Evolutionary conservation across 2,329 filamentous ascomycete genomes (phyloP).

Genomic region (Aotearoamyces nothofagi): DNA sequence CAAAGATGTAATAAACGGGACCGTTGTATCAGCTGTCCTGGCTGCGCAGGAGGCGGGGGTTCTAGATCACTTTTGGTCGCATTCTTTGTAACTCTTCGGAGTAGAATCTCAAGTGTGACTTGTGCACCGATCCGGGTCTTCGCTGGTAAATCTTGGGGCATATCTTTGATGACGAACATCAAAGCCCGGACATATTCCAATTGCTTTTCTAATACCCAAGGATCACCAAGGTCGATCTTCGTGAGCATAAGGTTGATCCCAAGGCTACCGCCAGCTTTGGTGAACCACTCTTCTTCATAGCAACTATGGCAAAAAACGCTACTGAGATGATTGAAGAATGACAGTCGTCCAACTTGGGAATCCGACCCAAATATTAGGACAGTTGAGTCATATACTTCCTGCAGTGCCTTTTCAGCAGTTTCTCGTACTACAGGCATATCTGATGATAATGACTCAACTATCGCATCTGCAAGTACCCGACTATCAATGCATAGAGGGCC

Average conservation of each 20-base stretch:
- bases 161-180: conserved; percentile 96
- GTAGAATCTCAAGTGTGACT: conserved; percentile 64
- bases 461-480: conserved; percentile 73
- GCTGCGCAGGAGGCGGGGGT: conserved; percentile 30
- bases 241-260: conserved; percentile 83
- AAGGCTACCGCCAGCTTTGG: conserved; percentile 81
- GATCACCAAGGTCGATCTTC: conserved; percentile 68
- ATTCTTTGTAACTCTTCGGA: conserved; percentile 64
- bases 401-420: conserved; percentile 64
- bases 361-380: conserved; percentile 65
- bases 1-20: conserved; percentile 63
- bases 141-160: conserved; percentile 84
- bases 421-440: conserved; percentile 70
- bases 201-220: conserved; percentile 71
- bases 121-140: conserved; percentile 75
- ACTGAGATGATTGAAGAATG: conserved; percentile 73
- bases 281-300: conserved; percentile 97
- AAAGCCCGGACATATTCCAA: conserved; percentile 82
- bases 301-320: conserved; percentile 86
- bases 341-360: conserved; percentile 56
- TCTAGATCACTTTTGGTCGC: conserved; percentile 66
- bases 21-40: conserved; percentile 39
- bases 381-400: conserved; percentile 63
- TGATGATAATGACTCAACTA: conserved; percentile 80
- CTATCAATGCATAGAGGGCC: conserved; percentile 77